A percentile compares a stretch with the other conserved stretches of the same genome.
Conservation (phyloP, 768 basidiomycete species). For the Mrakia hoshinonis region DNA sequence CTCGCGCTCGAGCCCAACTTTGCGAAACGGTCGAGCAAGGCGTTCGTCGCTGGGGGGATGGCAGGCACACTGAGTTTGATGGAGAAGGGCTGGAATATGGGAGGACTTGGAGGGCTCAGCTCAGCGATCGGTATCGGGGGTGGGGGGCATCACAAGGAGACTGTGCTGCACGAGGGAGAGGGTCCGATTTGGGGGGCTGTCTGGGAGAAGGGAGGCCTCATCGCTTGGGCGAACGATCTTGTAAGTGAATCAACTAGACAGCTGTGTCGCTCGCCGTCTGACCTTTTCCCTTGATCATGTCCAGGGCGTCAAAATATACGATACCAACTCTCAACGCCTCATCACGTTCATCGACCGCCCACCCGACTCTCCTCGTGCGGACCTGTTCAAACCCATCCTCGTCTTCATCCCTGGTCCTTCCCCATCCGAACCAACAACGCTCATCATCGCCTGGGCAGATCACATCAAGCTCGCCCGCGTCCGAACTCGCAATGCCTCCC, state of each 20-base stretch:
- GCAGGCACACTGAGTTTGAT: slow-evolving; percentile 75
- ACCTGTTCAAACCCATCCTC: slow-evolving; percentile 86
- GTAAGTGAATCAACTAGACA: slow-evolving; percentile 46
- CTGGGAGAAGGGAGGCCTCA: slow-evolving; percentile 67
- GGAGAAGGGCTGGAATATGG: slow-evolving; percentile 81
- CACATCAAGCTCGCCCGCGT: slow-evolving; percentile 81
- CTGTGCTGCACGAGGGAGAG: slow-evolving; percentile 68
- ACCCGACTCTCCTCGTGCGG: slow-evolving; percentile 73
- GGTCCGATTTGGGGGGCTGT: slow-evolving; percentile 88
- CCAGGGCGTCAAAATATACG: slow-evolving; percentile 90
- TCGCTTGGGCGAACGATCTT: slow-evolving; percentile 92
- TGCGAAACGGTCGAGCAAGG: slow-evolving; percentile 61
- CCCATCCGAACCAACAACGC: slow-evolving; percentile 62
- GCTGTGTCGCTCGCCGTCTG: neutral
- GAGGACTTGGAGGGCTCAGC: slow-evolving; percentile 19
- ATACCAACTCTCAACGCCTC: slow-evolving; percentile 63
- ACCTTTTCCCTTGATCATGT: neutral
- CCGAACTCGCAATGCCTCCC: slow-evolving; percentile 30
- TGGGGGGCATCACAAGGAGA: slow-evolving; percentile 60
- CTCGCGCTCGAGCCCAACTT: slow-evolving; percentile 87
- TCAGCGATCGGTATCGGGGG: slow-evolving; percentile 20
- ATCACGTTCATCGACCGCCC: slow-evolving; percentile 81
- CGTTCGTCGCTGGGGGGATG: slow-evolving; percentile 85
- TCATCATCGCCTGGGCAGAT: slow-evolving; percentile 81
- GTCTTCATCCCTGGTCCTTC: slow-evolving; percentile 50